phyloP scores from a whole-genome alignment of 495 filamentous ascomycete genomes.

The Neurospora intermedia region DNA sequence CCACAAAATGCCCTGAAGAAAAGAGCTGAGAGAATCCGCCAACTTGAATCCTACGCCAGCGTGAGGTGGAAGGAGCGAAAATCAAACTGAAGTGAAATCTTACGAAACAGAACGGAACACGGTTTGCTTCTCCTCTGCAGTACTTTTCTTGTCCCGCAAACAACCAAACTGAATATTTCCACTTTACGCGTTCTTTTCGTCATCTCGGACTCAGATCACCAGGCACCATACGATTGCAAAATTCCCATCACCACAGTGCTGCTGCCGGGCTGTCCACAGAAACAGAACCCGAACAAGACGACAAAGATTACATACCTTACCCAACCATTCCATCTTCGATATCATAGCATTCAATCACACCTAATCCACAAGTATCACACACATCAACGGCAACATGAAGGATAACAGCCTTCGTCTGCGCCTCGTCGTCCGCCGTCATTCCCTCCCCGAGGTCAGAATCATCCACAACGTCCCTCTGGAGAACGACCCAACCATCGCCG shows the following conservation, averaged over 20 bases:
- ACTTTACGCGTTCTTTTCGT: neutral
- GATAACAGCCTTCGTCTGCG: constrained; percentile 60
- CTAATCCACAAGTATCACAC: neutral
- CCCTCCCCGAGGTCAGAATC: constrained; percentile 62
- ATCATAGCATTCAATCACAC: neutral
- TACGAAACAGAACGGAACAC: neutral
- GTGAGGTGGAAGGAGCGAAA: neutral
- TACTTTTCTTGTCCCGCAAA: neutral
- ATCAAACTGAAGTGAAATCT: neutral
- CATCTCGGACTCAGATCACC: neutral
- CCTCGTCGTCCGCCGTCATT: constrained; percentile 69
- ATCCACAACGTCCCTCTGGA: constrained; percentile 57
- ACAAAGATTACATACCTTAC: neutral
- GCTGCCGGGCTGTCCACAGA: neutral
- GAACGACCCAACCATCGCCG: constrained; percentile 57
- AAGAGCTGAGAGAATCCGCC: neutral
- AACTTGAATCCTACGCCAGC: too few species aligned
- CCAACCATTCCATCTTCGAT: neutral
- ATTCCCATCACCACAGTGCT: neutral
- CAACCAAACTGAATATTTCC: neutral
- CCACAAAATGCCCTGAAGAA: neutral
- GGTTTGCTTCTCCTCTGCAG: neutral
- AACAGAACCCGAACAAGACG: neutral
- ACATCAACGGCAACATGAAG: constrained; percentile 12
- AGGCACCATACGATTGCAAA: neutral